Evolutionary conservation across 176 grass and related monocot genomes (phyloP), one percentile per base, ranked within the genome.

Genomic region (Oryza meridionalis): DNA sequence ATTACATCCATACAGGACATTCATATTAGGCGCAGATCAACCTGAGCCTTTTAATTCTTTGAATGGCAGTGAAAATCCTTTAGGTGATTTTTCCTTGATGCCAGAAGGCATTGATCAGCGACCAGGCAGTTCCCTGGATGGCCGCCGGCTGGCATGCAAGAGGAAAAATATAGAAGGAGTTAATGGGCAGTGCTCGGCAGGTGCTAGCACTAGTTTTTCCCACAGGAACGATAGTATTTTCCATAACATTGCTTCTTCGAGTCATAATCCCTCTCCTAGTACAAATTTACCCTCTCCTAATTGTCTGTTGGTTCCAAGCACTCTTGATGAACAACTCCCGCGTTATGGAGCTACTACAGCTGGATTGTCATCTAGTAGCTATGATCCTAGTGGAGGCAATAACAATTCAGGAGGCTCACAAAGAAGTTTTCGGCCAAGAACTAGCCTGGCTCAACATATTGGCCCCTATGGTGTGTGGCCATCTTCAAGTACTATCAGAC

Each of bases 101-200:
- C 70, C 75, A 59, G 87, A 90, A 53, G 82, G 84, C 80, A 68
- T 84, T 24, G 85, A 88, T 81, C 87, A 73, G 76, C 85, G 90
- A 73, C 66, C 84, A 77, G 92, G 82, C 29, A 88, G 85, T 88
- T 90, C 83, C 68, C 21, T 90, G 37, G 93, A 90, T n/a, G 85
- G 87, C 7, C 90, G 90, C 6, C 83, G 93, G 6, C 37, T 90
- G 43, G 88, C 93, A 0, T 92, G 93, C 85, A 95, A 95, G 83
- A 95, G 93, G 79, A 95, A 95, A 90, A 92, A 86, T 50, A 86
- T 90, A 67, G 90, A 95, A 19, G 90, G 90, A 71, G 38, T 88
- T 19, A 75, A 80, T 75, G 90, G 90, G 27, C 88, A 88, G 47
- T 82, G 80, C 79, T 95, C 93, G 79, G 35, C 73, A 21, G 79